These are phyloP conservation scores for Wickerhamomyces kurtzmanii DNA, from an alignment of 805 yeast genomes.

Conservation along the genomic window DNA sequence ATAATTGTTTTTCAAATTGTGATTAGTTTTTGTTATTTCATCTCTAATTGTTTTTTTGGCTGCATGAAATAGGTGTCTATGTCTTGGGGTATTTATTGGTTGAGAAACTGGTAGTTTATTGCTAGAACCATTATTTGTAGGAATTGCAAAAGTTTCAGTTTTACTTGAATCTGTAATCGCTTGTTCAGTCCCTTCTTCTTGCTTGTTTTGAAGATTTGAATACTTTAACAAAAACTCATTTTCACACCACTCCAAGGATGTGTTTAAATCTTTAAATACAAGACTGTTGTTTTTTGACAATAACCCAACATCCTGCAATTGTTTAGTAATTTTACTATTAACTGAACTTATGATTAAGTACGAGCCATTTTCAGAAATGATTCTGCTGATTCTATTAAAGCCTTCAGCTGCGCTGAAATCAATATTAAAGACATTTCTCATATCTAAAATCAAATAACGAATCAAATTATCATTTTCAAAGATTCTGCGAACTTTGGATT, in stretches of 20 bases:
- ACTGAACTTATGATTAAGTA: conserved; percentile 76
- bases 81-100: conserved; percentile 28
- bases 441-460: conserved; percentile 74
- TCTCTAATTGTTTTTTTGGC: conserved; percentile 23
- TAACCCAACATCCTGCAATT: conserved; percentile 77
- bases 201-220: conserved; percentile 20
- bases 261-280: conserved; percentile 70
- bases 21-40: conserved; percentile 17
- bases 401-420: conserved; percentile 98
- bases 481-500: conserved; percentile 55
- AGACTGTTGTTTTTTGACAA: conserved; percentile 47
- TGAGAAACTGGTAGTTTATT: neutral
- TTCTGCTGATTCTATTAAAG: conserved; percentile 74
- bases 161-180: neutral
- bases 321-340: conserved; percentile 51
- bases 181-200: neutral
- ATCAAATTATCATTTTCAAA: conserved; percentile 56
- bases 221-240: conserved; percentile 58
- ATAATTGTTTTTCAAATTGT: conserved; percentile 13
- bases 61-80: conserved; percentile 26
- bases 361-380: conserved; percentile 59
- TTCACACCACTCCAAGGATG: conserved; percentile 95
- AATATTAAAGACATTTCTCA: conserved; percentile 68
- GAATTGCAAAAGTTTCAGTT: neutral
- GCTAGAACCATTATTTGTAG: neutral